Evolutionary conservation across 768 basidiomycete genomes (phyloP).

Genomic region (Termitomyces heimii): DNA sequence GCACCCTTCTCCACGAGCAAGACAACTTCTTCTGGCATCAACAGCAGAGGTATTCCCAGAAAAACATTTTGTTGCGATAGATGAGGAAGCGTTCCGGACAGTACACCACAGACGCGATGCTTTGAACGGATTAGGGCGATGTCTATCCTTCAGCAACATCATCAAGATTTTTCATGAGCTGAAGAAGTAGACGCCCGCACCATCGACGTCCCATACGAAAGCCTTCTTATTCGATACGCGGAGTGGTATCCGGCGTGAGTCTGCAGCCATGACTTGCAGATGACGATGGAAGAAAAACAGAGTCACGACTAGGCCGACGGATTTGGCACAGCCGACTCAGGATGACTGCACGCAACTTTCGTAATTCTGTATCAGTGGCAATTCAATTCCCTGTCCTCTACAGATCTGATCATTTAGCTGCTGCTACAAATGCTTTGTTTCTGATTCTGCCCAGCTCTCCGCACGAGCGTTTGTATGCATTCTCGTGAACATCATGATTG

Average conservation of each 20-base stretch:
- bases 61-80: conserved; percentile 96
- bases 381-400: not conserved
- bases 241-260: conserved; percentile 43
- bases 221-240: conserved; percentile 75
- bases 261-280: conserved; percentile 13
- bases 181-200: conserved; percentile 28
- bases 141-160: conserved; percentile 40
- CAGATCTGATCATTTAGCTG: not conserved
- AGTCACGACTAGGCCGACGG: not conserved
- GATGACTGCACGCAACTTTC: not conserved
- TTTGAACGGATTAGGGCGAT: conserved; percentile 73
- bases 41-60: conserved; percentile 82
- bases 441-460: not conserved
- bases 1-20: conserved; percentile 79
- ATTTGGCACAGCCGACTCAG: not conserved
- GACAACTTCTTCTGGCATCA: conserved; percentile 91
- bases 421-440: not conserved
- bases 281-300: not conserved
- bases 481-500: not conserved
- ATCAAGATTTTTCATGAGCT: conserved; percentile 7
- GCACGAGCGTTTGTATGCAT: not conserved
- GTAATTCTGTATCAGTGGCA: not conserved
- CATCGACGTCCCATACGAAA: conserved; percentile 87
- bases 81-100: conserved; percentile 90
- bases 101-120: conserved; percentile 78